Evolutionary conservation across 176 grass and related monocot genomes (phyloP).

Genomic region (bread wheat (Triticum aestivum)): IWGSC_CS_RefSeq_v2.1 NC_057801.1:595016112-595016611

Average conservation of each 20-base stretch:
- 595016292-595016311: background rate
- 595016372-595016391: conserved; percentile 26
- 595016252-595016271: conserved; percentile 7
- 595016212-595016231: conserved; percentile 23
- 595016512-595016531: background rate
- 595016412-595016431: conserved; percentile 30
- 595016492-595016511: conserved; percentile 21
- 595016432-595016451: conserved; percentile 22
- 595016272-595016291: conserved; percentile 20
- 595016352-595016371: conserved; percentile 10
- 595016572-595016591: background rate
- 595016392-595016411: conserved; percentile 27
- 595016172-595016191: conserved; percentile 68
- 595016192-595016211: conserved; percentile 52
- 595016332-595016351: background rate
- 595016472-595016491: background rate
- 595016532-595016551: conserved; percentile 4
- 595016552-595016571: background rate
- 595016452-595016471: background rate
- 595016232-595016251: conserved; percentile 33
- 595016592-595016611: conserved; percentile 29
- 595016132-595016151: conserved; percentile 18
- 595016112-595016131: background rate
- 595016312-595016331: conserved; percentile 11
- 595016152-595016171: conserved; percentile 34